A percentile compares a stretch with the other conserved stretches of the same genome.
Conservation (phyloP, 495 filamentous ascomycete species). For the Lepidopterella palustris region DNA sequence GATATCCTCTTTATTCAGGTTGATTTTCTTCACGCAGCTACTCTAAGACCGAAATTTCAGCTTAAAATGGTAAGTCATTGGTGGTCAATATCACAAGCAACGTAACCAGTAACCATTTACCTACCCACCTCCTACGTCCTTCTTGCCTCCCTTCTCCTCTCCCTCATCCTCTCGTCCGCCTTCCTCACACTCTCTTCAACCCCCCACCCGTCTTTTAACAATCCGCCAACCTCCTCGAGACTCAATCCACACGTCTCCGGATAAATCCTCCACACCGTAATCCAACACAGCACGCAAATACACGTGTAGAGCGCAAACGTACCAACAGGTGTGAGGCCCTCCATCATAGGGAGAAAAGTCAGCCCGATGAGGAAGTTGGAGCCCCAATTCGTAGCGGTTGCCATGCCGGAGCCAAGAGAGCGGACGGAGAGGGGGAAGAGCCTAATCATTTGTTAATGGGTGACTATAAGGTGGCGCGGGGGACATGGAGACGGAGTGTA, state of each 20-base stretch:
- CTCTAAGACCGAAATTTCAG: too few relatives aligned
- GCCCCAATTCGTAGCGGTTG: constrained; percentile 84
- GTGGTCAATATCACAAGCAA: too few relatives aligned
- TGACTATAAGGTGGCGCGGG: too few relatives aligned
- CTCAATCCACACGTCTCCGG: constrained; percentile 77
- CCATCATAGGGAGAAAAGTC: constrained; percentile 83
- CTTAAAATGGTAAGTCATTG: too few relatives aligned
- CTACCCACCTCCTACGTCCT: not conserved
- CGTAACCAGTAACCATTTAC: too few relatives aligned
- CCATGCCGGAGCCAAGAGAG: constrained; percentile 70
- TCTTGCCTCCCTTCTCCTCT: not conserved
- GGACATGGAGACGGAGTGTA: not conserved
- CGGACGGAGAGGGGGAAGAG: constrained; percentile 81
- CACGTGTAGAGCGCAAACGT: constrained; percentile 71
- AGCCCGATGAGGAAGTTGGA: constrained; percentile 83
- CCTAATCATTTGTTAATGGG: too few relatives aligned
- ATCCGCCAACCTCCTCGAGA: constrained; percentile 70
- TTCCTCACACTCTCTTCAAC: constrained; percentile 43
- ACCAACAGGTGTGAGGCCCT: constrained; percentile 63
- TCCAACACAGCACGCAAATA: constrained; percentile 62
- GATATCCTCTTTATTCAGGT: too few relatives aligned
- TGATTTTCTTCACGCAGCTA: too few relatives aligned
- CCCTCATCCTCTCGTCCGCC: constrained; percentile 8
- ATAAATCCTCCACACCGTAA: constrained; percentile 63
- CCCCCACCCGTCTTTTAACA: constrained; percentile 73